Percentiles rank a stretch among this genome's conserved stretches.
Conservation (phyloP, 2,329 filamentous ascomycete genomes). For the Colletotrichum navitas region DNA sequence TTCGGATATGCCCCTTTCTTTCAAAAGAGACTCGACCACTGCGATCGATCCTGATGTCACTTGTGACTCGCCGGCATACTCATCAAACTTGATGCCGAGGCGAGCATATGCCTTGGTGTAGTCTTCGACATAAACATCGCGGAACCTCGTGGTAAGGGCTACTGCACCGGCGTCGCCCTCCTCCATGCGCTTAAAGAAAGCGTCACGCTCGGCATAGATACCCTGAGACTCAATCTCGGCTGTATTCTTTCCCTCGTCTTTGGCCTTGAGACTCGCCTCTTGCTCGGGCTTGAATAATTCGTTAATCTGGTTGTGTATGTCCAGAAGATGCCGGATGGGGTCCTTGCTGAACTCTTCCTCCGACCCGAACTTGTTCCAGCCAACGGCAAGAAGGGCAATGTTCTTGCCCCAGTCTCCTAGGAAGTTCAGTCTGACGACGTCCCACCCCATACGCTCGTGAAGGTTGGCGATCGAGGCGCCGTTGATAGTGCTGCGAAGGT, state of each 20-base stretch:
- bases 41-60: slow-evolving; percentile 65
- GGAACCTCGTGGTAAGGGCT: slow-evolving; percentile 69
- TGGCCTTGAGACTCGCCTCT: slow-evolving; percentile 66
- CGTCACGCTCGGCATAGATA: slow-evolving; percentile 65
- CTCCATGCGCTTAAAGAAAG: slow-evolving; percentile 74
- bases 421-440: slow-evolving; percentile 80
- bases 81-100: slow-evolving; percentile 72
- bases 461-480: slow-evolving; percentile 79
- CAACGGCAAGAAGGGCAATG: slow-evolving; percentile 75
- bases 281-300: slow-evolving; percentile 72
- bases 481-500: slow-evolving; percentile 82
- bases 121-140: slow-evolving; percentile 69
- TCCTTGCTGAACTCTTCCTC: slow-evolving; percentile 74
- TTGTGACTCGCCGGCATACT: slow-evolving; percentile 77
- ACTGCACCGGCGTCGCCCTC: slow-evolving; percentile 69
- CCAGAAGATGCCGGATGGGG: slow-evolving; percentile 78
- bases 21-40: slow-evolving; percentile 68
- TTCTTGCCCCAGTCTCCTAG: slow-evolving; percentile 85
- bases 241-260: slow-evolving; percentile 59
- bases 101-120: slow-evolving; percentile 71
- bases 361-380: slow-evolving; percentile 75
- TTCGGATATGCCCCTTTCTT: slow-evolving; percentile 71
- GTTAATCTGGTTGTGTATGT: slow-evolving; percentile 79
- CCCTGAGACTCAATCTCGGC: slow-evolving; percentile 58
- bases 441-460: slow-evolving; percentile 77